Base-by-base conservation (phyloP, 2,329 filamentous ascomycete species). In the Lasiodiplodia gonubiensis region DNA sequence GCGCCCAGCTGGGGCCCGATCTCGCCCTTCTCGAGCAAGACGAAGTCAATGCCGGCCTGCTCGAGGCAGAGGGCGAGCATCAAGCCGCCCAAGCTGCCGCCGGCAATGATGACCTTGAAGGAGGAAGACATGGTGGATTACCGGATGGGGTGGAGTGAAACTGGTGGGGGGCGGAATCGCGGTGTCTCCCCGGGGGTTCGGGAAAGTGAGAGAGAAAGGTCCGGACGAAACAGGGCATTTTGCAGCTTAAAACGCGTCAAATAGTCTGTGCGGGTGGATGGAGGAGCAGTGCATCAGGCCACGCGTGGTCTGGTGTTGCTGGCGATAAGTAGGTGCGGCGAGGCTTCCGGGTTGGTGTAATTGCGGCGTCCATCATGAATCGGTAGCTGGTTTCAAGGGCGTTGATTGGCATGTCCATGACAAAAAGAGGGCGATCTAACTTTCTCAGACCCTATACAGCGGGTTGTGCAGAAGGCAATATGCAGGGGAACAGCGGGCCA, bases 21-120 rank as follows among this genome's bases (percentile, higher is more conserved):
- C 23, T 71, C 52, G 7, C 60, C 52, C 33, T 72, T 72, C 67
- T 75, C 74, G 16, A 75, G 69, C 35, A 75, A 67, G 23, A 74
- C 33, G 55, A 67, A 74, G 54, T 72, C 70, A 48, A 75, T 69
- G 65, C 66, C 64, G 30, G 54, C 48, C 14, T 59, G 49, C 54
- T 74, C 64, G 39, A 74, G 67, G 52, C 66, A 66, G 21, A 69
- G 63, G 10, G 73, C 71, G 23, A 73, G 63, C 21, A 71, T 60
- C 11, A 75, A 68, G 8, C 69, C 68, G 8, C 57, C 64, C 27
- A 69, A 33, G 52, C 68, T 61, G 21, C 67, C 67, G 33, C 68
- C 67, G 14, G 46, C 68, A 16, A 69, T 61, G n/a, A 68, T 53
- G 25, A 68, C 68, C 18, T 46, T 67, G 59, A 69, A 69, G 10